phyloP scores from a whole-genome alignment of 2,329 filamentous ascomycete species.

The Fusarium newnesense region DNA sequence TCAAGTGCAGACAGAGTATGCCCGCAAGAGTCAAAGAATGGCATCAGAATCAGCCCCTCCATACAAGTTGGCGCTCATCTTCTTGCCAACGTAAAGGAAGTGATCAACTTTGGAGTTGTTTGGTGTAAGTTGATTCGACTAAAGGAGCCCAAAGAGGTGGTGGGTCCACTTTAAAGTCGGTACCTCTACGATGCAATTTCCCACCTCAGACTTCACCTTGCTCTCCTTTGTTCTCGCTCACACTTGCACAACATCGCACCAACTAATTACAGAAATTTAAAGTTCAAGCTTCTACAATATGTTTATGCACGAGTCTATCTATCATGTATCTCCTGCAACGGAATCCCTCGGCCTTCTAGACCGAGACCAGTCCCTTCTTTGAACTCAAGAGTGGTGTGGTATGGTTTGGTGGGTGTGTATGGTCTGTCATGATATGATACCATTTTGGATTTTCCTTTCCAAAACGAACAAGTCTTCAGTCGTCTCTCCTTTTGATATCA shows the following conservation, averaged over 20 bases:
- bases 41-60: neutral
- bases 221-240: constrained; percentile 2
- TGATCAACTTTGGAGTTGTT: constrained; percentile 4
- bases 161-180: neutral
- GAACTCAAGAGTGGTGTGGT: constrained; percentile 25
- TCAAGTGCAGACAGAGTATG: neutral
- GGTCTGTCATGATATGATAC: constrained; percentile 11
- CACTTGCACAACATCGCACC: neutral
- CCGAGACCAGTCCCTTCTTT: constrained; percentile 17
- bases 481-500: constrained; percentile 16
- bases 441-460: constrained; percentile 23
- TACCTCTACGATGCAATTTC: constrained; percentile 4
- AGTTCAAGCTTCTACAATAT: neutral
- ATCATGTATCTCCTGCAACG: constrained; percentile 8
- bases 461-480: constrained; percentile 4
- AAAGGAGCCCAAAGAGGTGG: constrained; percentile 23
- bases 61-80: neutral
- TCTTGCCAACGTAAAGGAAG: neutral
- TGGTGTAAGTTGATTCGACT: constrained; percentile 26
- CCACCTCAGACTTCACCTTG: neutral
- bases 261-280: neutral
- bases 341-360: constrained; percentile 1
- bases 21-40: too few relatives aligned
- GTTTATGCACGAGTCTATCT: constrained; percentile 26
- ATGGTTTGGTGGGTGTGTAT: neutral